A percentile compares a stretch with the other conserved stretches of the same genome.
Conservation (phyloP, 2,329 filamentous ascomycete species). For the Knufia fluminis region DNA sequence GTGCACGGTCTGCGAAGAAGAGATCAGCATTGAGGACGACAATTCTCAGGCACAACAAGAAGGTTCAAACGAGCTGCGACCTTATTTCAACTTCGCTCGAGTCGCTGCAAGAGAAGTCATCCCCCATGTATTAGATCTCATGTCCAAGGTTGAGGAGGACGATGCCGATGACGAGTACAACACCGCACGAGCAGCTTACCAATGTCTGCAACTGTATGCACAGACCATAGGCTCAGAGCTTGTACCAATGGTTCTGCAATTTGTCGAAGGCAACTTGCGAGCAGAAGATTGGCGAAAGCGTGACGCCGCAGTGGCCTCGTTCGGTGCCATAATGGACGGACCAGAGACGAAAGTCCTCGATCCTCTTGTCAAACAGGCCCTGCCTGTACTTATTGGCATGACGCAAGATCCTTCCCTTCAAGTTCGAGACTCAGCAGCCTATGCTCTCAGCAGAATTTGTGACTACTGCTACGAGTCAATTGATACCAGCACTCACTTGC, state of each 20-base stretch:
- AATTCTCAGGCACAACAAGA: conserved; percentile 67
- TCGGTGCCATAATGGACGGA: conserved; percentile 97
- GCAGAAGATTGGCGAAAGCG: conserved; percentile 89
- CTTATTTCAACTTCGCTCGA: conserved; percentile 91
- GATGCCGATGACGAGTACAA: conserved; percentile 97
- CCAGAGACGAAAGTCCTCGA: conserved; percentile 87
- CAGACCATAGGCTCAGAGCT: conserved; percentile 81
- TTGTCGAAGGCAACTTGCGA: conserved; percentile 85
- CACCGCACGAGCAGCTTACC: conserved; percentile 85
- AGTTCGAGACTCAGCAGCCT: conserved; percentile 92
- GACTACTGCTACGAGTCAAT: conserved; percentile 88
- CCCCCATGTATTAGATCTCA: conserved; percentile 74
- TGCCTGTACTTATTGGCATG: conserved; percentile 87
- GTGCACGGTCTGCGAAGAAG: conserved; percentile 99
- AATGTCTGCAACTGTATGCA: conserved; percentile 89
- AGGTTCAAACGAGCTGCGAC: conserved; percentile 72
- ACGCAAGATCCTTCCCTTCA: conserved; percentile 79
- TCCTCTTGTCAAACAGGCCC: conserved; percentile 88
- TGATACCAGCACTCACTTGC: conserved; percentile 72
- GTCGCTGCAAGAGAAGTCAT: conserved; percentile 92
- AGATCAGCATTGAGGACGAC: conserved; percentile 95
- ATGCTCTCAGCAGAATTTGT: conserved; percentile 89
- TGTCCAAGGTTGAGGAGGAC: conserved; percentile 97
- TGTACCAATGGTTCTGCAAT: conserved; percentile 75
- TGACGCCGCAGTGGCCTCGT: conserved; percentile 92